A percentile compares a stretch with the other conserved stretches of the same genome.
These are phyloP conservation scores for Cichorium intybus DNA, from an alignment of 140 eudicot genomes.

Conservation along the genomic window DNA sequence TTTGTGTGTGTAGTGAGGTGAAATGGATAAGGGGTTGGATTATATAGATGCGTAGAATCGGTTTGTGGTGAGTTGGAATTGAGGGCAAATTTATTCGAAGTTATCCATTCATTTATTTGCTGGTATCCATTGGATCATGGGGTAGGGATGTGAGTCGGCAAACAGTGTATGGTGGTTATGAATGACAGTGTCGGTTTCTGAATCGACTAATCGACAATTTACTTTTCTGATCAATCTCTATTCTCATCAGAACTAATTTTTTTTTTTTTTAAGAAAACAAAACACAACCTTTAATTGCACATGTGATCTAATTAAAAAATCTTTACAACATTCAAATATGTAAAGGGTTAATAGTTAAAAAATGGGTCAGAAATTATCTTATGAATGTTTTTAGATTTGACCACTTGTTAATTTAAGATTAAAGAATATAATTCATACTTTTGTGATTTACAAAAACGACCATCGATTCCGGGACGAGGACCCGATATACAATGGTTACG, in stretches of 20 bases:
- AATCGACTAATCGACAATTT: neutral
- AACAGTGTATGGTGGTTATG: neutral
- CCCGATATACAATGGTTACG: too few relatives aligned
- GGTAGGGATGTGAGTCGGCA: constrained; percentile 2
- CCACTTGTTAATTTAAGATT: too few relatives aligned
- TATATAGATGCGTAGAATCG: constrained; percentile 2
- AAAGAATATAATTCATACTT: too few relatives aligned
- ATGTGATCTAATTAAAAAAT: neutral
- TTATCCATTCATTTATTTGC: constrained; percentile 3
- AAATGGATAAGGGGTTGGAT: constrained; percentile 17
- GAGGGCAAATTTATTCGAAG: neutral
- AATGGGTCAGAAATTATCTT: too few relatives aligned
- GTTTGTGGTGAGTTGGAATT: constrained; percentile 22
- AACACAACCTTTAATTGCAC: neutral
- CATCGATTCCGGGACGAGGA: too few relatives aligned
- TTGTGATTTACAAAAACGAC: too few relatives aligned
- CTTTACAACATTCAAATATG: neutral
- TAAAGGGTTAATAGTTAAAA: neutral
- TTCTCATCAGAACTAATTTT: too few relatives aligned
- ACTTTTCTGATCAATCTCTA: neutral
- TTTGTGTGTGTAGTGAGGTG: constrained; percentile 11
- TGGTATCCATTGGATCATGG: constrained; percentile 3
- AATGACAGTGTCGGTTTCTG: neutral
- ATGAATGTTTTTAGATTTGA: too few relatives aligned
- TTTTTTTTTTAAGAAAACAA: neutral